Conservation (phyloP, 2,329 filamentous ascomycete species). For the Sphaceloma murrayae region DNA sequence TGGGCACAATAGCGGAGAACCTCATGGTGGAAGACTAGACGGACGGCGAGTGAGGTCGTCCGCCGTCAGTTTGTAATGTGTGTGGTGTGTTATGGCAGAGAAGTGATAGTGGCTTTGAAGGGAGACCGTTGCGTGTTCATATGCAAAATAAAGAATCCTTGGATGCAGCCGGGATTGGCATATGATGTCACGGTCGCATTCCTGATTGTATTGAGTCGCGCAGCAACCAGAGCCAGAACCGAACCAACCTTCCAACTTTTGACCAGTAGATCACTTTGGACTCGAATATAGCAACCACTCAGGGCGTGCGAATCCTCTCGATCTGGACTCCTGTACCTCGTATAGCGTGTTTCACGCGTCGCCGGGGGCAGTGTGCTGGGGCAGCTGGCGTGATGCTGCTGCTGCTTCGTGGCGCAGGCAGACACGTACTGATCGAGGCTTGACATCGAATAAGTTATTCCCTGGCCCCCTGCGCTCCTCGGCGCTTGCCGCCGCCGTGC, state of each 20-base stretch:
- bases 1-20: conserved; percentile 40
- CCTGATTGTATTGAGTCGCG: neutral
- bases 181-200: conserved; percentile 10
- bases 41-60: too few species aligned
- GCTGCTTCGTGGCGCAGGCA: conserved; percentile 6
- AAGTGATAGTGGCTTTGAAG: neutral
- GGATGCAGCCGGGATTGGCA: conserved; percentile 1
- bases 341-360: conserved; percentile 13
- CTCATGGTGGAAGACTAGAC: conserved; percentile 37
- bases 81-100: too few species aligned
- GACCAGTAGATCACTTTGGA: conserved; percentile 2
- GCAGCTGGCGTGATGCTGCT: conserved; percentile 11
- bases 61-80: too few species aligned
- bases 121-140: conserved; percentile 11
- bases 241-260: conserved; percentile 7
- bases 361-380: neutral
- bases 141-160: neutral
- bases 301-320: neutral
- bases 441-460: conserved; percentile 7
- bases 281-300: conserved; percentile 11
- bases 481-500: neutral
- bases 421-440: conserved; percentile 13
- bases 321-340: conserved; percentile 7
- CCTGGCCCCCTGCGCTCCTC: neutral
- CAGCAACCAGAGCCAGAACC: conserved; percentile 1